A percentile compares a stretch with the other conserved stretches of the same genome.
Conservation (phyloP, 2,329 filamentous ascomycete species). For the Colletotrichum musae region DNA sequence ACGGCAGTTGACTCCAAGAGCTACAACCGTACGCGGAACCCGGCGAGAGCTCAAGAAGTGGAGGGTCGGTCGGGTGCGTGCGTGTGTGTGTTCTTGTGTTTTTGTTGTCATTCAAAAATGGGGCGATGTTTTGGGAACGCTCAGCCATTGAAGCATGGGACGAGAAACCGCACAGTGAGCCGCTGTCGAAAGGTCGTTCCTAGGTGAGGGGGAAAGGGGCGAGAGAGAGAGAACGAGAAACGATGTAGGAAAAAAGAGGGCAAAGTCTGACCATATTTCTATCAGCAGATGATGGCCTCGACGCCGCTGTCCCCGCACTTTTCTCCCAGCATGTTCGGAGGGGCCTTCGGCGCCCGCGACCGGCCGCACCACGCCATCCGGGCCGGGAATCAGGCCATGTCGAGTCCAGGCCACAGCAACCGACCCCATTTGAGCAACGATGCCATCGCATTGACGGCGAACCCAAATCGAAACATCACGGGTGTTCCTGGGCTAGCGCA, state of each 20-base stretch:
- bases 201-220: background rate
- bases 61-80: conserved; percentile 3
- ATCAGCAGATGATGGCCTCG: conserved; percentile 41
- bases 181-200: background rate
- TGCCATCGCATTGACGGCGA: conserved; percentile 2
- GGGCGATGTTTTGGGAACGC: conserved; percentile 19
- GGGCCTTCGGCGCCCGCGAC: conserved; percentile 32
- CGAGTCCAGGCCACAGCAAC: conserved; percentile 24
- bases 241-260: background rate
- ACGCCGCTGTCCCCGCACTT: conserved; percentile 38
- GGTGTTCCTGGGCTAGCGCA: conserved; percentile 22
- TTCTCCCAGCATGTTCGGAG: conserved; percentile 30
- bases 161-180: conserved; percentile 2
- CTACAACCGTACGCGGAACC: conserved; percentile 2
- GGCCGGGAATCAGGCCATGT: conserved; percentile 37
- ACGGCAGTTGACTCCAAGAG: background rate
- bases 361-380: conserved; percentile 38
- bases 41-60: conserved; percentile 9
- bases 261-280: conserved; percentile 37
- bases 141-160: conserved; percentile 13
- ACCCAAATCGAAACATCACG: background rate
- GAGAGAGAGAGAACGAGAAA: background rate
- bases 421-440: conserved; percentile 23
- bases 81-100: too few species aligned
- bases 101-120: conserved; percentile 7